Evolutionary conservation across 306 rosid genomes (phyloP), one percentile per base, ranked within the genome.

Genomic region (Dalbergia cochinchinensis): DNA sequence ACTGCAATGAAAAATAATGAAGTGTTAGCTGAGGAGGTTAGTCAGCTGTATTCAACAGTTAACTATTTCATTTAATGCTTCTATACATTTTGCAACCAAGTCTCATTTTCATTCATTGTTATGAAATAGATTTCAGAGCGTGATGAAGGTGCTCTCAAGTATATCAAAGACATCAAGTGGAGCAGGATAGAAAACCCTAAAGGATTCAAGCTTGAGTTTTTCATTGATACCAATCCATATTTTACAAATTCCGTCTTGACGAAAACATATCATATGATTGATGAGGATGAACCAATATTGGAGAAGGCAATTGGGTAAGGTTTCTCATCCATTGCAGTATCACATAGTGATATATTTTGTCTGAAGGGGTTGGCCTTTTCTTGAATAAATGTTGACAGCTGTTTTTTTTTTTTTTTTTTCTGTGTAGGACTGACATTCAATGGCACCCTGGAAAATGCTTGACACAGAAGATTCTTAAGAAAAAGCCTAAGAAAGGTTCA

Each of bases 401-500:
- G n/a, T n/a, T n/a, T n/a, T n/a, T n/a, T n/a, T n/a, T 31, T 54
- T 42, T 78, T 13, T 60, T 4, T 74, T 75, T 75, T 82, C 78
- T 59, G 73, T 75, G 42, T 72, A 96, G 99, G 83, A 91, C 99
- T 18, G 94, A 93, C 70, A 93, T 93, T 72, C 96, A 96, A 55
- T 96, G 99, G 99, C 79, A 64, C 83, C 86, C 91, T 0, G 96
- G 93, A 22, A 96, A 96, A 73, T 89, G 96, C 72, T 83, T 96
- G 82, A 91, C 98, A 35, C 97, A 93, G 77, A 96, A 96, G 87
- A 14, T 96, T n/a, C 94, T 96, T n/a, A 96, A 96, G 91, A 96
- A 96, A 87, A 96, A 93, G 83, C 98, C 98, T 12, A 93, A 87
- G 93, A 96, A 96, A 86, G 98, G 99, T 83, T 74, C 99, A 3